A percentile compares a stretch with the other conserved stretches of the same genome.
phyloP scores from a whole-genome alignment of 2,329 filamentous ascomycete genomes.

The Penicillium digitatum region DNA sequence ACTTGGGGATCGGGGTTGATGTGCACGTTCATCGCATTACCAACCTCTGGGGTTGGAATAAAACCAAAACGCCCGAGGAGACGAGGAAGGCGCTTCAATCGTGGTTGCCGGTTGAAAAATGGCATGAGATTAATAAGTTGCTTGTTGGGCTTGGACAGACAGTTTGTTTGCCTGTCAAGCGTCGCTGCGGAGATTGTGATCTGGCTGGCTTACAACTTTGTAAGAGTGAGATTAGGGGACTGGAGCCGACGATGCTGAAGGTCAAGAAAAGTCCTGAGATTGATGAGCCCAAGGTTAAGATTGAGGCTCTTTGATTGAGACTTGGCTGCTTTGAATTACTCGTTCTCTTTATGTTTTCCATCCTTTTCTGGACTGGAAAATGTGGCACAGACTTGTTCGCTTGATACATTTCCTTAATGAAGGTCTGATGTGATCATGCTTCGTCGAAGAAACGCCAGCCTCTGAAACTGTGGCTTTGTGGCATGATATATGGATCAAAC shows the following conservation, averaged over 20 bases:
- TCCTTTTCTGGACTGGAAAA: background rate
- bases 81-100: conserved; percentile 70
- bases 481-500: too few relatives aligned
- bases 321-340: background rate
- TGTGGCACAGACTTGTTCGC: too few relatives aligned
- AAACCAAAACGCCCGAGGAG: conserved; percentile 75
- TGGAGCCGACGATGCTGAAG: conserved; percentile 57
- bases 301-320: conserved; percentile 16
- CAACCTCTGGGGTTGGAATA: conserved; percentile 90
- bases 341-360: background rate
- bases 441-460: background rate
- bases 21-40: conserved; percentile 94
- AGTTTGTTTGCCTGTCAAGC: conserved; percentile 74
- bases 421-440: background rate
- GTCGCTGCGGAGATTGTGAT: conserved; percentile 80
- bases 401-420: too few relatives aligned
- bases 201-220: conserved; percentile 74
- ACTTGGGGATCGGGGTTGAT: conserved; percentile 83
- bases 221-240: conserved; percentile 63
- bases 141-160: conserved; percentile 86
- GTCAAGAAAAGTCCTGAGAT: conserved; percentile 14
- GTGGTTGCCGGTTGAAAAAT: conserved; percentile 79
- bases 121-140: conserved; percentile 89
- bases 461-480: background rate
- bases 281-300: conserved; percentile 25